phyloP scores from a whole-genome alignment of 176 grass and related monocot genomes.

The Oryza officinalis region DNA sequence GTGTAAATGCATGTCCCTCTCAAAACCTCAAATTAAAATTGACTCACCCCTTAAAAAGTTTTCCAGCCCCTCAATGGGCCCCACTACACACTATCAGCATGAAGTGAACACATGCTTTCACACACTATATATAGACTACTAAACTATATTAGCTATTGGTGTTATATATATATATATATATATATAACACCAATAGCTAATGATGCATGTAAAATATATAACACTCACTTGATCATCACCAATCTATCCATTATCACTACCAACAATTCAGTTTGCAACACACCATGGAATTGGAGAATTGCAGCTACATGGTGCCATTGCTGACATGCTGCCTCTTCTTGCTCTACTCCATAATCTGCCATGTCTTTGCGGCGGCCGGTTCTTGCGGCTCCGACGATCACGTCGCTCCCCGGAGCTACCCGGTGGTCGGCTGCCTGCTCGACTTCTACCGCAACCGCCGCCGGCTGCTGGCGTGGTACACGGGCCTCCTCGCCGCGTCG shows the following conservation, averaged over 20 bases:
- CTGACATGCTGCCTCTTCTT: not conserved
- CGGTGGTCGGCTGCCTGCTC: constrained; percentile 26
- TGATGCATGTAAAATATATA: not conserved
- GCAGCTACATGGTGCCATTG: constrained; percentile 2
- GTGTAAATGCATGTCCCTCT: not conserved
- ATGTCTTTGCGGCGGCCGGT: not conserved
- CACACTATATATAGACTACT: not conserved
- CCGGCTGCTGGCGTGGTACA: constrained; percentile 44
- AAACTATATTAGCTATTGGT: no score
- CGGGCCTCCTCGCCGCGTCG: constrained; percentile 36
- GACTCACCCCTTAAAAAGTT: not conserved
- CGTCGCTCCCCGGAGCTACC: not conserved
- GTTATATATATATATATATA: not conserved
- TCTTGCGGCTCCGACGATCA: not conserved
- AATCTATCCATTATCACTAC: not conserved
- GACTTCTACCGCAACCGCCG: constrained; percentile 19
- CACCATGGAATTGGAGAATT: not conserved
- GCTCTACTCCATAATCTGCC: not conserved
- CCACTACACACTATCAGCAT: not conserved
- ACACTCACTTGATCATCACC: not conserved
- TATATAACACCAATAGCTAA: not conserved
- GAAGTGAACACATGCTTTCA: not conserved
- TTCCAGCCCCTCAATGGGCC: not conserved
- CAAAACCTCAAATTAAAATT: not conserved
- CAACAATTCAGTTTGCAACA: not conserved